Evolutionary conservation across 176 grass and related monocot species (phyloP), one percentile per base, ranked within the genome.

Genomic region (Juncus inflexus): DNA sequence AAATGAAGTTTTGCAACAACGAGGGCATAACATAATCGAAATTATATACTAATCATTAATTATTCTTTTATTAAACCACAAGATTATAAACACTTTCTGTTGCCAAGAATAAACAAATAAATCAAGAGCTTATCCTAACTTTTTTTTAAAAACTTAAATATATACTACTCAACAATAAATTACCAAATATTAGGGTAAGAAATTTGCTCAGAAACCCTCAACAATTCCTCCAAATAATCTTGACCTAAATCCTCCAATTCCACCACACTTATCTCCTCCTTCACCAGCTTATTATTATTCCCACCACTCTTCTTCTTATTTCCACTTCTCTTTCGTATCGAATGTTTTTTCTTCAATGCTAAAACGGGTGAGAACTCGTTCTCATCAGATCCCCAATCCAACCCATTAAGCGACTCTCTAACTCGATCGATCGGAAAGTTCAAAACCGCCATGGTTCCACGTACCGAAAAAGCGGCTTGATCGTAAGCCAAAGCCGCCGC

Each of bases 401-500:
- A 76, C 10, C 77, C 60, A n/a, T 55, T 84, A 14, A 95, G 83
- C 42, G 90, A 95, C 64, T 90, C 90, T 64, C 79, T 70, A 12
- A 95, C 90, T 15, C 66, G 55, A 35, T 87, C 76, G 28, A 87
- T 65, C 7, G 90, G 86, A 65, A 87, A 90, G 51, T 95, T 95
- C 67, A 95, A 86, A 4, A 90, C 76, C 9, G 90, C 86, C 4
- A 80, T 70, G 75, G 72, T 58, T 2, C 90, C 90, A 6, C 90
- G 80, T 52, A 87, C 85, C 43, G 90, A 86, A 62, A 95, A 81
- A 53, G 90, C 90, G 3, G 86, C 90, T 68, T 95, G 86, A 70
- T 95, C 90, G 62, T 95, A 95, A 12, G 90, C 86, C 67, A 95
- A 61, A 42, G 90, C 90, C 0, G 90, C 86, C 0, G 78, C 83